Evolutionary conservation across 2,329 filamentous ascomycete species (phyloP).

Genomic region (Ophiognomonia clavigignenti-juglandacearum): DNA sequence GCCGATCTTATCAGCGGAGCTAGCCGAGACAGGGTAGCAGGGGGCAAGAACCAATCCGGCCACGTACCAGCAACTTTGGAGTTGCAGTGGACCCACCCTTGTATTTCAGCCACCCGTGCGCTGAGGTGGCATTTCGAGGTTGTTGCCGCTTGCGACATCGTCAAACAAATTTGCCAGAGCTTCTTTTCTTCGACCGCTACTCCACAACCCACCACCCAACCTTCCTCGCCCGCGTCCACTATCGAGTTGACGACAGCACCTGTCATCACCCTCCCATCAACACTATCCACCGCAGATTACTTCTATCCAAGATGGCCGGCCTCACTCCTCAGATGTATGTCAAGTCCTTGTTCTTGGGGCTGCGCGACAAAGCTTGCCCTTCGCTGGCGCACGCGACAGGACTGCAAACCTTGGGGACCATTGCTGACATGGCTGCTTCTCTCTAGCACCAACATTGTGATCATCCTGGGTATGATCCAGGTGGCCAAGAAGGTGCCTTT

Average conservation of each 20-base stretch:
- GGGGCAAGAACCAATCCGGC: conserved; percentile 5
- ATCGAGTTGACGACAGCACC: background rate
- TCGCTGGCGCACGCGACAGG: conserved; percentile 8
- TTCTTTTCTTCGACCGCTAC: background rate
- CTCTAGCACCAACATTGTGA: conserved; percentile 79
- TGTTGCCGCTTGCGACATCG: background rate
- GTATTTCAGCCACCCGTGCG: conserved; percentile 4
- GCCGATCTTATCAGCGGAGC: background rate
- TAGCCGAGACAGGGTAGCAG: background rate
- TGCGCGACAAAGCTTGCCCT: background rate
- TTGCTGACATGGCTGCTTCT: conserved; percentile 20
- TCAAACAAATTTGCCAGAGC: background rate
- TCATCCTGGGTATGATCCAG: conserved; percentile 98
- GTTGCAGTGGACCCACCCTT: conserved; percentile 4
- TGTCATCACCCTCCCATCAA: background rate
- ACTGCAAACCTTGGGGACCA: background rate
- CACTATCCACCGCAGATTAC: background rate
- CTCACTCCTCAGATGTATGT: conserved; percentile 62
- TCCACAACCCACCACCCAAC: background rate
- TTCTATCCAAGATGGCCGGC: conserved; percentile 47
- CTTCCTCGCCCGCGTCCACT: too few species aligned
- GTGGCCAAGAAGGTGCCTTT: conserved; percentile 94
- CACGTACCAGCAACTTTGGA: background rate
- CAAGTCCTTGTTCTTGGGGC: background rate
- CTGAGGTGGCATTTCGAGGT: conserved; percentile 15